Conservation (phyloP, 495 filamentous ascomycete species). For the Hypoxylon lenormandii region DNA sequence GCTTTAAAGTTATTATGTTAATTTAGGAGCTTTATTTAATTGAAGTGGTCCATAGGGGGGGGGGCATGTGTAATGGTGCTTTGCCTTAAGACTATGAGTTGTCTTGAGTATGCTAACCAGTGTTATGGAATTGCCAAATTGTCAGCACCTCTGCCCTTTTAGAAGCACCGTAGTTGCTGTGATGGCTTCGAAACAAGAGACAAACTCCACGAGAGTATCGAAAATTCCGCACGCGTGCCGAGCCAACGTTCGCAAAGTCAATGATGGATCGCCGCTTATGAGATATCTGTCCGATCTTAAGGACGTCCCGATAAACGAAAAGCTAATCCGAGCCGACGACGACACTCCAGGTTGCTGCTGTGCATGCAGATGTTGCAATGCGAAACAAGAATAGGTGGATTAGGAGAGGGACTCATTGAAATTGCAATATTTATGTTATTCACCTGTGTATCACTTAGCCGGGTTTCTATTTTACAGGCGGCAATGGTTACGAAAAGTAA, state of each 20-base stretch:
- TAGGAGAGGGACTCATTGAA: background rate
- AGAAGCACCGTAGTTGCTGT: background rate
- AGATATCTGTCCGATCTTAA: conserved; percentile 22
- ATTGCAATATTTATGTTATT: background rate
- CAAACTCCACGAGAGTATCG: background rate
- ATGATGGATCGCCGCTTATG: conserved; percentile 14
- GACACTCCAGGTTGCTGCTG: background rate
- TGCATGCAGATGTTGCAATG: background rate
- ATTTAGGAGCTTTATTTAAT: too few species aligned
- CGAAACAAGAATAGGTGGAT: background rate
- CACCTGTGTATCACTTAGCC: background rate
- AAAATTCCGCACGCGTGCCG: conserved; percentile 1
- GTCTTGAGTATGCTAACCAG: background rate
- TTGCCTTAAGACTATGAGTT: background rate
- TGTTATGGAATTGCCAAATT: background rate
- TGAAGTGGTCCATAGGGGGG: too few species aligned
- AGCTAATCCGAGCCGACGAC: conserved; percentile 12
- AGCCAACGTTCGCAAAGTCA: background rate
- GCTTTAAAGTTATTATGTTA: too few species aligned
- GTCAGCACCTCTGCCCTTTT: too few species aligned
- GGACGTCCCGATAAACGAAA: conserved; percentile 25
- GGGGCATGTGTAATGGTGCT: too few species aligned
- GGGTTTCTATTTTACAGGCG: background rate
- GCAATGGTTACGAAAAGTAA: background rate
- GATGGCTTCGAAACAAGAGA: background rate